phyloP scores from a whole-genome alignment of 768 basidiomycete genomes.

The Trametes cinnabarina region DNA sequence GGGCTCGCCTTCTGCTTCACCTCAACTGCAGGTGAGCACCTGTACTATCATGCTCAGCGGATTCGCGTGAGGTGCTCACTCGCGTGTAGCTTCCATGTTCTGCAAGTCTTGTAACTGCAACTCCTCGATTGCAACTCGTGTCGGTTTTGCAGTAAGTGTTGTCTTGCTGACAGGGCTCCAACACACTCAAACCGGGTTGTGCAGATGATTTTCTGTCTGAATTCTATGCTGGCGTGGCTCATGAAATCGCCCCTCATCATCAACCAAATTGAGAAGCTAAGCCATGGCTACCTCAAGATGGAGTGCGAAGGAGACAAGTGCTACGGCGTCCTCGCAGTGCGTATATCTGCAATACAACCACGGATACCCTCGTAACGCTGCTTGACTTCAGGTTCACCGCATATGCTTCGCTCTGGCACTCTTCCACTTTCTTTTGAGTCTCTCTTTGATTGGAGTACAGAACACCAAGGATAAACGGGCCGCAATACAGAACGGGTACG shows the following conservation, averaged over 20 bases:
- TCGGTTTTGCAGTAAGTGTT: slow-evolving; percentile 82
- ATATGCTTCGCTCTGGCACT: slow-evolving; percentile 93
- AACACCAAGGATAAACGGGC: slow-evolving; percentile 92
- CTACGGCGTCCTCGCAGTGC: slow-evolving; percentile 91
- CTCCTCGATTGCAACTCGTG: slow-evolving; percentile 94
- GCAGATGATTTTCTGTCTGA: slow-evolving; percentile 91
- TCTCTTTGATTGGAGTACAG: slow-evolving; percentile 79
- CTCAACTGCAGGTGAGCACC: slow-evolving; percentile 68
- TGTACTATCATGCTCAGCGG: neutral
- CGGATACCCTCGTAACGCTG: neutral
- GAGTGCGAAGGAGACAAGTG: slow-evolving; percentile 90
- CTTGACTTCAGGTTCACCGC: slow-evolving; percentile 70
- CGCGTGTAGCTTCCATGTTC: slow-evolving; percentile 78
- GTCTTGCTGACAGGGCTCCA: neutral
- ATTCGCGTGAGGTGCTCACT: neutral
- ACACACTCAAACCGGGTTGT: neutral
- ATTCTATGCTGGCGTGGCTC: slow-evolving; percentile 95
- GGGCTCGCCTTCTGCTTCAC: slow-evolving; percentile 85
- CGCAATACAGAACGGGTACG: slow-evolving; percentile 93
- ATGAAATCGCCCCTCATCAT: slow-evolving; percentile 92
- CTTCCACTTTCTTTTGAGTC: slow-evolving; percentile 81
- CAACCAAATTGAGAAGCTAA: slow-evolving; percentile 85
- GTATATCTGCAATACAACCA: slow-evolving; percentile 29
- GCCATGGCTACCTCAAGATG: slow-evolving; percentile 98
- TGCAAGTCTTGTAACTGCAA: slow-evolving; percentile 99